Base-by-base conservation (phyloP, 768 basidiomycete species). In the Lactifluus subvellereus region DNA sequence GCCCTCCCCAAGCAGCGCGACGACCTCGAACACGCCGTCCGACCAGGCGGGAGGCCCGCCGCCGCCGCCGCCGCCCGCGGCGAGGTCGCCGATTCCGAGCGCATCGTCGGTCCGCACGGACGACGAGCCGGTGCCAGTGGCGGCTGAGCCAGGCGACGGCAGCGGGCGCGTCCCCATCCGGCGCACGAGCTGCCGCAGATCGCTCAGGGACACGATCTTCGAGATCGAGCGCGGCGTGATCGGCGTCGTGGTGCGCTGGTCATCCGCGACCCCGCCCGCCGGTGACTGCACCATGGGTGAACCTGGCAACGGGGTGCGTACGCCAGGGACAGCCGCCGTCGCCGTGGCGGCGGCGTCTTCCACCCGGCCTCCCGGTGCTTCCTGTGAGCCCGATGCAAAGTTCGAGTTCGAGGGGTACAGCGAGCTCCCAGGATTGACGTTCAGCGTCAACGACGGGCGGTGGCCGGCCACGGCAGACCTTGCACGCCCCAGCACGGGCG, bases 1-100 rank as follows among this genome's bases (percentile, higher is more conserved):
- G 32, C 94, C 94, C 67, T 95, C 92, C 14, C 94, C 94, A 0
- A 97, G 76, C 55, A 88, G 80, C 10, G 77, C 74, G 5, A 91
- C 62, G 64, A 88, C 87, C 61, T 91, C 86, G 50, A 95, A 77
- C 60, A 83, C 74, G 54, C 79, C 80, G 70, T 90, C 88, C 1
- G 82, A 79, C 78, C 81, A 89, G 42, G 30, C 38, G 6, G 20
- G 32, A n/a, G 11, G 42, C 37, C 35, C 22, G 5, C 5, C 40
- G 10, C 38, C 49, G 43, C 38, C 38, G 13, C 33, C 32, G 3
- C n/a, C 53, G 6, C 4, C 54, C 2, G 38, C 54, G 8, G 20
- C 35, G 13, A 10, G n/a, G 22, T 40, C 27, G 20, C 22, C 51
- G 27, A 4, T 59, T 52, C 37, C 42, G n/a, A 10, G 2, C 56